Evolutionary conservation across 306 rosid genomes (phyloP), one percentile per base, ranked within the genome.

Genomic region (Acacia crassicarpa): DNA sequence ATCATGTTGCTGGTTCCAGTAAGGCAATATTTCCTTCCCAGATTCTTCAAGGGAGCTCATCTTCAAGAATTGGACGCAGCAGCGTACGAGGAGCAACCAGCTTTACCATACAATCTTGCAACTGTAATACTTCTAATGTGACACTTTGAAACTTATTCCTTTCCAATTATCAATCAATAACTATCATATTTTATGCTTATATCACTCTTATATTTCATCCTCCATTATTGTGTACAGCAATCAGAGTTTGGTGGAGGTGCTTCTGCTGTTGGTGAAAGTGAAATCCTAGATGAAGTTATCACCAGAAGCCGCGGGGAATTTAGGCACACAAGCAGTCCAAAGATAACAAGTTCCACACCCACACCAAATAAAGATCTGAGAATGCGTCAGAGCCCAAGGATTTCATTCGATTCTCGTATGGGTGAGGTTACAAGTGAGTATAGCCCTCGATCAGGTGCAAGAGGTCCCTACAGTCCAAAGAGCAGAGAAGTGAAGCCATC

Each of bases 1-100:
- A 96, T 96, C 91, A 96, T 96, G 99, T 90, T 96, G 83, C 81
- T 96, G 48, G 94, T 96, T 77, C 99, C 99, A 0, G 88, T 91
- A 10, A 87, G 99, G 78, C 99, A 96, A 70, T 96, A 93, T 85
- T 56, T 91, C 61, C 94, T 96, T 59, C 97, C 99, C 74, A 96
- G 83, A 79, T 91, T 96, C 83, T 96, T 92, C 87, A 96, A 96
- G 89, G 96, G 97, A 27, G 89, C 83, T 17, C 99, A 96, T 77
- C 99, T 96, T 69, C 99, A 96, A 80, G 99, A 96, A 83, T 84
- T 96, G 81, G 99, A 96, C 87, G 99, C 98, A 20, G 99, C 99
- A 11, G 94, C 84, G 5, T 96, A 90, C 51, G 99, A 96, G 80
- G 99, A 96, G 82, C 97, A 97, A 63, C 91, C 92, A 3, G 97